Base-by-base conservation (phyloP, 163 green algal genomes). In the Scenedesmus sp. region DNA sequence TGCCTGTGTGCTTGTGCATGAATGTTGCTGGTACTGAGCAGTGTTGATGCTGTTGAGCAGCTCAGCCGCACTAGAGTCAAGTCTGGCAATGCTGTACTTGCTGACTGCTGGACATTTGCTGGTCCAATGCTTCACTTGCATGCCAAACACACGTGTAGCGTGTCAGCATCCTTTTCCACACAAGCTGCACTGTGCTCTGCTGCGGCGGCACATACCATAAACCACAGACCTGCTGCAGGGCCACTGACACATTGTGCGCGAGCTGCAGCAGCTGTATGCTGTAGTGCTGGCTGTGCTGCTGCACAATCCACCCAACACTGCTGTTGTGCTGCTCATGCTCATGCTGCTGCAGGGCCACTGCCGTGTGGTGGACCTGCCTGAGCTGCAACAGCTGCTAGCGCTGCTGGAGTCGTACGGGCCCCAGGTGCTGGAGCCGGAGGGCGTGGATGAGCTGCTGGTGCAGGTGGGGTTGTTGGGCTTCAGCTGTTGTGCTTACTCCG, bases 321-420 rank as follows among this genome's bases (percentile, higher is more conserved):
- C 12, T 3, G 59, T 64, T 64, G 59, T 64, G 7, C 66, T 76
- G 66, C 26, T 3, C 66, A 34, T 6, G n/a, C 16, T 4, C 15
- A 3, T 18, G 15, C 62, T 76, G 62, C 10, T 76, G 23, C 23
- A 79, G 70, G 23, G 70, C 70, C 23, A 79, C 70, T 79, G 70
- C 23, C 4, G 23, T 79, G 23, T 79, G 23, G 67, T 90, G 84
- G 86, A 73, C 15, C 20, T 57, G n/a, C 86, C 67, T 57, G 86
- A 90, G 86, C 18, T 90, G 66, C 67, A 84, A 18, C 67, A 84
- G 67, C 86, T 90, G 66, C 52, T 90, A 52, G 52, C 52, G 52
- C 52, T 90, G 23, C 74, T 54, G 34, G 64, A 90, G 66, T 26
- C 60, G 86, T 55, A 64, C n/a, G 86, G 66, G 52, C 54, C 59